phyloP scores from a whole-genome alignment of 257 asterid species.

The Capsicum chinense region DNA sequence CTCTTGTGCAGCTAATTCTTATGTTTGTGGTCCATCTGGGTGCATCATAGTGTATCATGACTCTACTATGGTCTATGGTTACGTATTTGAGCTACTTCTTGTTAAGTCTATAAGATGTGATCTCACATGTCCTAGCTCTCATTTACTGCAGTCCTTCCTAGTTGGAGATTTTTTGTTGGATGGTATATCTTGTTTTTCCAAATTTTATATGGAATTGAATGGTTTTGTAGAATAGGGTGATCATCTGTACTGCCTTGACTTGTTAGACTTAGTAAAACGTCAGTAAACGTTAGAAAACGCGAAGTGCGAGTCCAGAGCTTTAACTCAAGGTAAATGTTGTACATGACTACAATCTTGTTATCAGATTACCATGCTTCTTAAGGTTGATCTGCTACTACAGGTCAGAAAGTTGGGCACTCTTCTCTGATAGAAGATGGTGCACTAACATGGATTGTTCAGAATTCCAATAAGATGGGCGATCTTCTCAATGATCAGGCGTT shows the following conservation, averaged over 20 bases:
- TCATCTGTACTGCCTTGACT: not conserved
- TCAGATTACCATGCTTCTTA: conserved; percentile 11
- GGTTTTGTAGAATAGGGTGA: conserved; percentile 35
- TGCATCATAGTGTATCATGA: no score
- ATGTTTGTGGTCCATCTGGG: no score
- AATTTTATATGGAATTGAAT: no score
- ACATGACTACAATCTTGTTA: not conserved
- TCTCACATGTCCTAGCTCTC: no score
- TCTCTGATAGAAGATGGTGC: conserved; percentile 47
- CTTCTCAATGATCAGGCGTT: no score
- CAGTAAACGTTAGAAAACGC: conserved; percentile 96
- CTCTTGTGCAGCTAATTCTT: no score
- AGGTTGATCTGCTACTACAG: conserved; percentile 42
- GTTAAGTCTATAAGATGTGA: no score
- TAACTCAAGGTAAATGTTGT: conserved; percentile 63
- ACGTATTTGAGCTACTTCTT: no score
- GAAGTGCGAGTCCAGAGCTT: conserved; percentile 92
- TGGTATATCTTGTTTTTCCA: no score
- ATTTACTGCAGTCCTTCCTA: no score
- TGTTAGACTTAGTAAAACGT: conserved; percentile 94
- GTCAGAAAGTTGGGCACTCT: conserved; percentile 74
- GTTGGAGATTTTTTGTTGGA: no score
- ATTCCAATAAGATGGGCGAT: conserved; percentile 62
- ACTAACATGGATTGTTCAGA: conserved; percentile 85
- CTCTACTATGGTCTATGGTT: no score